Evolutionary conservation across 73 alveolate genomes (phyloP).

Genomic region (Durusdinium trenchii): DNA sequence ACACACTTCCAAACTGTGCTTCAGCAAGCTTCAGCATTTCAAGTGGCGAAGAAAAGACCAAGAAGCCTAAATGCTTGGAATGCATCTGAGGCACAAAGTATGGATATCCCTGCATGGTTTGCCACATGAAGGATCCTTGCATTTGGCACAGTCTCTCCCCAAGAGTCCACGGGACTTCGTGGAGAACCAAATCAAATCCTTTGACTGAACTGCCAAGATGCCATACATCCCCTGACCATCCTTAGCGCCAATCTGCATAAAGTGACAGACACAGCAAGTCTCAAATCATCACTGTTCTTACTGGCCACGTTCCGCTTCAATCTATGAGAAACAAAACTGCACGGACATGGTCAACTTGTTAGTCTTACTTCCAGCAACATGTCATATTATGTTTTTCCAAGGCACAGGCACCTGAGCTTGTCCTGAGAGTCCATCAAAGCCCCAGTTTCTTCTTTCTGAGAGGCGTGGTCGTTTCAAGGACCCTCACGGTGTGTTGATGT

Average conservation of each 20-base stretch:
- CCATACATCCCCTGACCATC: constrained; percentile 81
- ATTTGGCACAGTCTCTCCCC: no score
- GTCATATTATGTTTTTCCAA: no score
- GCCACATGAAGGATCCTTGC: constrained; percentile 54
- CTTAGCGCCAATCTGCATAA: background rate
- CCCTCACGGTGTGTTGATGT: no score
- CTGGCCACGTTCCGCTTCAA: no score
- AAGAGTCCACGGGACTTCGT: background rate
- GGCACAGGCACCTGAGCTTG: constrained; percentile 41
- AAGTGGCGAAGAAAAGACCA: no score
- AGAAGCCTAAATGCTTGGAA: background rate
- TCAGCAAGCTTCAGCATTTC: no score
- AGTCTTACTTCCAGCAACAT: no score
- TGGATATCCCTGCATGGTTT: constrained; percentile 50
- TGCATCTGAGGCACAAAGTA: constrained; percentile 25
- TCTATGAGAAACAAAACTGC: no score
- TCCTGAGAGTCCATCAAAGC: no score
- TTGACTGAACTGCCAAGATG: constrained; percentile 3
- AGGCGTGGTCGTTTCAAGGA: no score
- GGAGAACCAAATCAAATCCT: background rate
- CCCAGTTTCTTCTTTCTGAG: no score
- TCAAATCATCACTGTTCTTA: background rate
- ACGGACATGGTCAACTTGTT: no score
- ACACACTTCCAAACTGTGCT: background rate
- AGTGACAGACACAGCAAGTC: background rate